Base-by-base conservation (phyloP, 306 rosid species). In the Vigna unguiculata region DNA sequence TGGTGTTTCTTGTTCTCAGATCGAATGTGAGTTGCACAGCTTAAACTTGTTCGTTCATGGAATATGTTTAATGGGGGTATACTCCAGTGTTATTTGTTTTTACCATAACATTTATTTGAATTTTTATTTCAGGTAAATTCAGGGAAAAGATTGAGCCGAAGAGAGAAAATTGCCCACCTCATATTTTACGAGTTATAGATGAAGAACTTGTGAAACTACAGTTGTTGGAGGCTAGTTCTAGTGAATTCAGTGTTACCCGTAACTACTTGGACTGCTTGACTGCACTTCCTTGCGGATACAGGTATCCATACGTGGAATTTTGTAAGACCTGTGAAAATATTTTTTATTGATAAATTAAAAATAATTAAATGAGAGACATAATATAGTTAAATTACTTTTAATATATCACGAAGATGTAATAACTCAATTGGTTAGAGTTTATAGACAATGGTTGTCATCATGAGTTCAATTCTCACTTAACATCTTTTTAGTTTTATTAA, bases 191-290 rank as follows among this genome's bases (percentile, higher is more conserved):
- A 88, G 98, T 96, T 79, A 96, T 93, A 53, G 97, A 96, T 54
- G 99, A 96, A 89, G 99, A 96, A 83, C 98, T 92, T 46, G 82
- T 96, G 60, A 92, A 96, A 83, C 84, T 92, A 65, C 99, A 92
- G 83, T 88, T 96, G 20, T 83, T 96, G 84, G 99, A 96, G 86
- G 96, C 99, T 67, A 92, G 99, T 81, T 96, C 98, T 1, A 96
- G 99, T 81, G 98, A 95, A 85, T 96, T 96, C 87, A 92, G 93
- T 68, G 99, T 96, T 63, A 96, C 99, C 12, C 93, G 99, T 67
- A 96, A 96, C 85, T 96, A 96, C 83, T 85, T 96, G 83, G 99
- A 96, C 87, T 96, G 99, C 98, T 85, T 96, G 93, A 96, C 98
- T 57, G 95, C 89, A 68, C 91, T 96, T 51, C 98, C 99, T 48